Percentiles rank a stretch among this genome's conserved stretches.
Conservation (phyloP, 2,329 filamentous ascomycete species). For the Colletotrichum theobromicola region DNA sequence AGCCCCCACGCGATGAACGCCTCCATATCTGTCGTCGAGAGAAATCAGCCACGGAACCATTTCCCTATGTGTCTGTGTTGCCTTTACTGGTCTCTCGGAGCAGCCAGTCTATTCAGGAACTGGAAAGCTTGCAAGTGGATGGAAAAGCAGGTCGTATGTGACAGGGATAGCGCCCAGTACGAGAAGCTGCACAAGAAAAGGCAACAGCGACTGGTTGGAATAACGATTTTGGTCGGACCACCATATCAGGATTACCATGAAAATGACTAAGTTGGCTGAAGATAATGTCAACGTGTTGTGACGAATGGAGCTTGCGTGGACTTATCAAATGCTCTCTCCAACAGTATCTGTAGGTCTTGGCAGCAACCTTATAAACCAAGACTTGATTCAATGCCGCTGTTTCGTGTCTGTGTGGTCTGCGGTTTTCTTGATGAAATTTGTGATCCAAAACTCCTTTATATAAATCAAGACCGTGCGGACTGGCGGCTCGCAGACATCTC, state of each 20-base stretch:
- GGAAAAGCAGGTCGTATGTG: not conserved
- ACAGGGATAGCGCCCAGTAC: not conserved
- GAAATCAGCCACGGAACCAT: not conserved
- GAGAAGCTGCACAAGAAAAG: not conserved
- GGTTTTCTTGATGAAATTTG: not conserved
- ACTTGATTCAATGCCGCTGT: not conserved
- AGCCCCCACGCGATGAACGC: not conserved
- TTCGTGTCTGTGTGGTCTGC: not conserved
- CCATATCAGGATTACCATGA: not conserved
- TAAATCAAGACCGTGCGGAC: not conserved
- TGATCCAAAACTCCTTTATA: not conserved
- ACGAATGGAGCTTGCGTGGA: not conserved
- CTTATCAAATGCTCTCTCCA: not conserved
- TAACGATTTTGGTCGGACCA: not conserved
- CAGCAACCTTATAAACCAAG: not conserved
- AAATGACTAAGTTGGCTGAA: not conserved
- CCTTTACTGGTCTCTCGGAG: not conserved
- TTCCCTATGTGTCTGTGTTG: not conserved
- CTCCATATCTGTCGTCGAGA: not conserved
- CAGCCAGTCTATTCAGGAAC: not conserved
- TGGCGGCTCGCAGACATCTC: not conserved
- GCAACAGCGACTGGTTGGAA: not conserved
- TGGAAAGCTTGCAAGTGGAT: not conserved
- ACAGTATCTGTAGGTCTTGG: not conserved
- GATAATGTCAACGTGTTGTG: not conserved